Base-by-base conservation (phyloP, 305 asterid species). In the Caryopteris hybrid region DNA sequence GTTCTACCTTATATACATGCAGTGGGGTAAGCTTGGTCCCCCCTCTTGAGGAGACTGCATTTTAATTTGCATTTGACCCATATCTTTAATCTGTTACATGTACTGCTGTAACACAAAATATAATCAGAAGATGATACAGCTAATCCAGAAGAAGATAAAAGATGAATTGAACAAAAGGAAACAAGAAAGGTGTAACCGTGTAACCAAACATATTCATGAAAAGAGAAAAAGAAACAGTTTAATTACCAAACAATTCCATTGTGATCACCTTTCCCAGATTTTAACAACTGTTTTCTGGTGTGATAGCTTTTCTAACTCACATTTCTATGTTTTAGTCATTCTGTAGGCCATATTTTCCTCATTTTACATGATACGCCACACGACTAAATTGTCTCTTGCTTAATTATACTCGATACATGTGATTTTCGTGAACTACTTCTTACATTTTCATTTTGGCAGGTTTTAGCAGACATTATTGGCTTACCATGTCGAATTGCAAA, bases 401-500 rank as follows among this genome's bases (percentile, higher is more conserved):
- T 67, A 58, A 43, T 59, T 31, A 34, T 56, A 33, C 51, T 33
- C 46, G 31, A 56, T 7, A 43, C 41, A 20, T 33, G 22, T 23
- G 10, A 63, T 6, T 61, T 69, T 72, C 46, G 63, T 27, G 53
- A 50, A 64, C 54, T 46, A 58, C 66, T 60, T 65, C 36, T 41
- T 43, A 33, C 59, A 56, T 64, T 53, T 61, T 63, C 55, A 36
- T 74, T 78, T 66, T 65, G 56, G 73, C 88, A 91, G 98, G 95
- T 89, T 51, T 83, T 91, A 67, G 98, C 98, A 48, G 98, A 91
- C 74, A 60, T 70, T 68, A 87, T 91, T 64, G 90, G 88, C 80
- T 82, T 91, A 81, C 98, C 96, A 33, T 87, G 98, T 77, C 98
- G 98, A 74, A 86, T 91, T 76, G 96, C 95, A 9, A 91, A 85